Evolutionary conservation across 1,284 basidiomycete species (phyloP), one percentile per base, ranked within the genome.

Genomic region (Tilletia horrida): DNA sequence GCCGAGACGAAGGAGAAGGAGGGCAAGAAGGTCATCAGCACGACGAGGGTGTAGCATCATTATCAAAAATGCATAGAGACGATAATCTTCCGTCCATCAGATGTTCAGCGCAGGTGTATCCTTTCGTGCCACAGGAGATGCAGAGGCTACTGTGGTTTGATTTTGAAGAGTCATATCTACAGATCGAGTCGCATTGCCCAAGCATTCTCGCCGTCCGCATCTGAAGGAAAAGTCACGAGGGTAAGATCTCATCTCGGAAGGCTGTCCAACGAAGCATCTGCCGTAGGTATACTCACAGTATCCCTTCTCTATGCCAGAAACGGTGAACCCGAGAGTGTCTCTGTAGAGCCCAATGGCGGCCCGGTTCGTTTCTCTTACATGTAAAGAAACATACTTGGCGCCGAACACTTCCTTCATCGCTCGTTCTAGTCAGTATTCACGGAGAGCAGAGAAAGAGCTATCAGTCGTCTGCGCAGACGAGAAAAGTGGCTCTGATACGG

Each of bases 121-220:
- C n/a, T n/a, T n/a, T n/a, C n/a, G n/a, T 11, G 35, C 35, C 35
- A 40, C 11, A 40, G 35, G 11, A 40, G 4, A 40, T 11, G 4
- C 6, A 11, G 6, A 6, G 35, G 4, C 35, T 40, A 40, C 35
- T 4, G 11, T 40, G 35, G 35, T 48, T 16, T 48, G 21, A 48
- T 48, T 18, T 23, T 48, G 45, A 48, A 48, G 16, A 6, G 45
- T 23, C 35, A 11, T 40, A 40, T 40, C 35, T 67, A 70, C 43
- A 80, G 69, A 44, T 73, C 67, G 62, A 81, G 71, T 6, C 80
- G 71, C 80, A 81, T 81, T 2, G 74, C 78, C 16, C 75, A 65
- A 1, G 79, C 80, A 59, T 81, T 77, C 59, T 81, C 80, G 25
- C 80, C 80, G 50, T 81, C 80, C 27, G 80, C 80, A 62, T 81